Conservation (phyloP, 2,329 filamentous ascomycete species). For the Dactylella cylindrospora region DNA sequence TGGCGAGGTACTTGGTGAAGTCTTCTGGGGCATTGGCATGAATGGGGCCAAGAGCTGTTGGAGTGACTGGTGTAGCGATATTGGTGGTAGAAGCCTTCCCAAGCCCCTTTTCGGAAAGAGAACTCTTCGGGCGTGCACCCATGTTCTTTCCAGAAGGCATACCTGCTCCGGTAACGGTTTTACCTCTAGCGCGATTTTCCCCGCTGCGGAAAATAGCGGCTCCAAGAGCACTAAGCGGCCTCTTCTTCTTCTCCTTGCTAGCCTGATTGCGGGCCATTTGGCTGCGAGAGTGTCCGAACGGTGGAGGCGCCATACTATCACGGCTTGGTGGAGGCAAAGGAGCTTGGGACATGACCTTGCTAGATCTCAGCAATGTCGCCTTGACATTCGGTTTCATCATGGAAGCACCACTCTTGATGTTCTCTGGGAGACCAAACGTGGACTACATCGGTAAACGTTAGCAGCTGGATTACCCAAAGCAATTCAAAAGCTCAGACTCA, state of each 20-base stretch:
- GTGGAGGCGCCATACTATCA: conserved; percentile 4
- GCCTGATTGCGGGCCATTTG: background rate
- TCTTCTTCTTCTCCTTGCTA: conserved; percentile 24
- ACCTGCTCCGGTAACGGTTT: conserved; percentile 22
- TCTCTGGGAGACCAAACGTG: conserved; percentile 26
- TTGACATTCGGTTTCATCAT: conserved; percentile 30
- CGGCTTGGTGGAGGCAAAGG: conserved; percentile 29
- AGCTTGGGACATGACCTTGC: conserved; percentile 31
- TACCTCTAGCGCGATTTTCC: conserved; percentile 26
- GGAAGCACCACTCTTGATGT: conserved; percentile 34
- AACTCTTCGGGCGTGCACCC: conserved; percentile 25
- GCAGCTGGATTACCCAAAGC: background rate
- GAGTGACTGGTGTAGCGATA: conserved; percentile 4
- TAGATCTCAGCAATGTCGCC: conserved; percentile 29
- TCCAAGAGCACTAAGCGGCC: conserved; percentile 29
- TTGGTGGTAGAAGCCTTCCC: background rate
- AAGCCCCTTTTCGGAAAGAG: conserved; percentile 24
- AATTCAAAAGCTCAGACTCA: conserved; percentile 1
- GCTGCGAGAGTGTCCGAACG: background rate
- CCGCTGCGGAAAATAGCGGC: conserved; percentile 30
- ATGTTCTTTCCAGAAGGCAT: conserved; percentile 10
- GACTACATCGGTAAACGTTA: conserved; percentile 8
- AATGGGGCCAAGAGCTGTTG: conserved; percentile 19
- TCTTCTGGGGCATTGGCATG: conserved; percentile 22
- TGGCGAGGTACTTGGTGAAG: conserved; percentile 25